Evolutionary conservation across 1,139 yeast genomes (phyloP).

Genomic region (Taphrina wiesneri): DNA sequence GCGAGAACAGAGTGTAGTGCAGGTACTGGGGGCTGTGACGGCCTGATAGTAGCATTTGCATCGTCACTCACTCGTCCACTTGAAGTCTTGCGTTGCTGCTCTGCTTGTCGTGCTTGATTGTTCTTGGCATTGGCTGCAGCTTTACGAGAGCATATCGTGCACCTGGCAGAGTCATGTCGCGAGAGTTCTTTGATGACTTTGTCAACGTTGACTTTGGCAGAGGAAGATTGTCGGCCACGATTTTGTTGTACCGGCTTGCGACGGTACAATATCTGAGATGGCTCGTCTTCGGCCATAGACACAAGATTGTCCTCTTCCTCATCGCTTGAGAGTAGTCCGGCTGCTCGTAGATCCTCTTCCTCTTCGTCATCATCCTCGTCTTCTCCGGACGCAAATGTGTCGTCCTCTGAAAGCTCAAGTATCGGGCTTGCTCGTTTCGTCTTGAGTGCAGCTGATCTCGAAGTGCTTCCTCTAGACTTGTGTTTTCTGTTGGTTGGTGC

Average conservation of each 20-base stretch:
- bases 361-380: neutral
- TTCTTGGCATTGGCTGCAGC: conserved; percentile 10
- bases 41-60: conserved; percentile 44
- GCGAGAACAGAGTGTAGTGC: conserved; percentile 42
- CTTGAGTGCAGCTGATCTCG: neutral
- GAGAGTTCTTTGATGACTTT: conserved; percentile 36
- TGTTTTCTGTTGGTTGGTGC: neutral
- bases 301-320: neutral
- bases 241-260: conserved; percentile 6
- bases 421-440: neutral
- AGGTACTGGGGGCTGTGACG: conserved; percentile 43
- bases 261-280: conserved; percentile 13
- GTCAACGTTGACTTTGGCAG: conserved; percentile 31
- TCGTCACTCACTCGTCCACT: conserved; percentile 31
- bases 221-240: neutral
- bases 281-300: conserved; percentile 12
- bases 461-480: neutral
- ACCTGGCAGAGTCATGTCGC: conserved; percentile 37
- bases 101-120: neutral
- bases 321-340: neutral
- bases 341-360: neutral
- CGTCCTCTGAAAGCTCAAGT: conserved; percentile 1
- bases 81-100: neutral
- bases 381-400: neutral
- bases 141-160: conserved; percentile 39